Conservation (phyloP, 208 protist species). For the Entamoeba histolytica region DNA sequence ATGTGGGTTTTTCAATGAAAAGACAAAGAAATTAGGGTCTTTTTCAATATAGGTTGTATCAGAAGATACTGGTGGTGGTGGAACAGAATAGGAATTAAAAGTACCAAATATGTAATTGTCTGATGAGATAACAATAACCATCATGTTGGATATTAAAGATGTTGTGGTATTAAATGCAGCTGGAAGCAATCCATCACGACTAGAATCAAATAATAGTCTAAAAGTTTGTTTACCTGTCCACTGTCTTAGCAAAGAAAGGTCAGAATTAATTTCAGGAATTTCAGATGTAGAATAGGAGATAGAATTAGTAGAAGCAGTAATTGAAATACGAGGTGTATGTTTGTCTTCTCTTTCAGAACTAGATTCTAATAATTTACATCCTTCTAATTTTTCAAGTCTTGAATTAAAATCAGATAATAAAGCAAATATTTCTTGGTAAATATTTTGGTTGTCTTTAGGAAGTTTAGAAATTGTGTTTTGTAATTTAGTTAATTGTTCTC, state of each 20-base stretch:
- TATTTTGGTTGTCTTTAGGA: background rate
- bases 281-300: background rate
- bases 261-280: background rate
- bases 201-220: background rate
- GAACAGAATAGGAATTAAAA: background rate
- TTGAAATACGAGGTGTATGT: background rate
- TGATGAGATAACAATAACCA: background rate
- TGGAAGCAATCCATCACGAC: background rate
- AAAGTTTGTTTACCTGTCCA: background rate
- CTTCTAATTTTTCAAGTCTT: background rate
- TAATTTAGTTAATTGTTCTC: background rate
- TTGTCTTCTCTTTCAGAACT: background rate
- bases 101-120: background rate
- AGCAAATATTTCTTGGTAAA: background rate
- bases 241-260: background rate
- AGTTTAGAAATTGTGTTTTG: background rate
- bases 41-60: background rate
- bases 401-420: background rate
- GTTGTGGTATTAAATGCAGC: background rate
- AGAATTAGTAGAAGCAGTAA: background rate
- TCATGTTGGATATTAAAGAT: background rate
- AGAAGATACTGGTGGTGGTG: background rate
- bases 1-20: background rate
- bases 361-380: background rate
- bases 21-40: background rate